Evolutionary conservation across 2,329 filamentous ascomycete genomes (phyloP), one percentile per base, ranked within the genome.

Genomic region (Nothophaeocryptopus gaeumannii): DNA sequence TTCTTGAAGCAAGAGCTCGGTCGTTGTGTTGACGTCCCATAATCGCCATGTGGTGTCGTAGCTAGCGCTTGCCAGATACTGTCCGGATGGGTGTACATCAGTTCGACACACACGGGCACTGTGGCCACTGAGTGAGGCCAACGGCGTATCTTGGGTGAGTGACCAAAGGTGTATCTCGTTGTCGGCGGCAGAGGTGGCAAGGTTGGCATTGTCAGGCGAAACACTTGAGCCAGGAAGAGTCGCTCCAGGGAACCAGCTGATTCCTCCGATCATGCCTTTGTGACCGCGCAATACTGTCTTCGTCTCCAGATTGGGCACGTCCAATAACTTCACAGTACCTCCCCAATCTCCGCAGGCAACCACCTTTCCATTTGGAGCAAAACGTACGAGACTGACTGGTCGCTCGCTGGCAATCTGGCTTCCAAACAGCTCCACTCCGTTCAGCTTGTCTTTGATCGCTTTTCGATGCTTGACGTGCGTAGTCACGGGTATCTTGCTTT

Each of bases 31-130:
- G 0, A 97, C 83, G 67, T 97, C 92, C 92, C 93, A 99, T 31
- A 99, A 76, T 38, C 92, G 83, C 93, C 93, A 99, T 0, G 93
- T 96, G 2, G 90, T 96, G 67, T 99, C 93, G 63, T 93, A 93
- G 0, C 90, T 96, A 5, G 93, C 93, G 1, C 91, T 96, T 5
- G 92, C 93, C 5, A 97, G 76, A 64, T 92, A 97, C 54, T 80
- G 80, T 3, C 92, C 92, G 0, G 89, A 95, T 0, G 93, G 93
- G 60, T 99, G 93, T 64, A 97, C 96, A 51, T 96, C 93, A 10
- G 95, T 86, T 49, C 92, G 83, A 62, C 90, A 96, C 8, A 99
- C 90, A 54, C 93, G 85, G 46, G 87, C 88, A 4, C 81, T 84
- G 65, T 99, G 93, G 1, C 92, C 93, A 16, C 84, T 79, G 0